Base-by-base conservation (phyloP, 2,329 filamentous ascomycete genomes). In the Sclerotinia subarctica region DNA sequence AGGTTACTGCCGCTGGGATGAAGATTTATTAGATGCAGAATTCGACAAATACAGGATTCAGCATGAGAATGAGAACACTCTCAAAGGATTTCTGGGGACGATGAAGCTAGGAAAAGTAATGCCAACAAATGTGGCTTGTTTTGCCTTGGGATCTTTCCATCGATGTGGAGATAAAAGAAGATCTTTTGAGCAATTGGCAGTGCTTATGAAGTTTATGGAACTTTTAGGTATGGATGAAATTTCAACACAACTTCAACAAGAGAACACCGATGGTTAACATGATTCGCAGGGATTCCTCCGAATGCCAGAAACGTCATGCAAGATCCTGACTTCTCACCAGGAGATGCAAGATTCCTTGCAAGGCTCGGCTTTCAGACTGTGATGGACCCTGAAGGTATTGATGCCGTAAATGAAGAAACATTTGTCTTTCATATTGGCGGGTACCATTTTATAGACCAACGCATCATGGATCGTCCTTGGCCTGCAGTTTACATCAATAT, bases 271-370 rank as follows among this genome's bases (percentile, higher is more conserved):
- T 24, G 4, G 21, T 46, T 63, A 13, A 63, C 24, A 38, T 7
- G 1, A 13, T 32, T 3, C 49, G 21, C 2, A 51, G 59, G 24
- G n/a, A 63, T 63, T 21, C 32, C 59, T n/a, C 13, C 5, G 11
- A 49, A 13, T 10, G 29, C 46, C 0, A 35, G 24, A 21, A 51
- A 63, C 35, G 42, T 38, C 1, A 63, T 63, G 26, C 59, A 51
- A 24, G 59, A 63, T 32, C 44, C 46, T 8, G 29, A 19, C 2
- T 51, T 63, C 5, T n/a, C 46, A 51, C 44, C 19, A 17, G 24
- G 59, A 63, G 59, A 63, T 51, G n/a, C 19, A 3, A n/a, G 29
- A 38, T 63, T 63, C n/a, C 32, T 63, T 26, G 24, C 29, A 10
- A 35, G 13, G 35, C 2, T 17, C 3, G 38, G 44, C 1, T 19